Conservation (phyloP, 352 stramenopile species). For the Phytopythium cucurbitacearum region DNA sequence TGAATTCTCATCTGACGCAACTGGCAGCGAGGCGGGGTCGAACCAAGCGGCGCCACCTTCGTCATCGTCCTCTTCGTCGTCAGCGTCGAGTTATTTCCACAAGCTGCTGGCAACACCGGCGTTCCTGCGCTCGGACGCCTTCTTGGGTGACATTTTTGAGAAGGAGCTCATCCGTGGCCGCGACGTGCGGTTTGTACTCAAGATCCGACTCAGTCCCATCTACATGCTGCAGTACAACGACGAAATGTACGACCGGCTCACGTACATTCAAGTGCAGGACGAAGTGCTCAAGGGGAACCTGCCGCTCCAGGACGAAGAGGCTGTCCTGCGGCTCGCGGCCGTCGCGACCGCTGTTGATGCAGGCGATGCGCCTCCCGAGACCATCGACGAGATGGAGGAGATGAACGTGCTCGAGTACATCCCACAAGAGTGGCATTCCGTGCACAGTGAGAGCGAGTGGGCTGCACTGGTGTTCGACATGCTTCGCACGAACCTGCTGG, state of each 20-base stretch:
- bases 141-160: constrained; percentile 90
- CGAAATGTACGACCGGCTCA: constrained; percentile 76
- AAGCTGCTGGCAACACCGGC: constrained; percentile 71
- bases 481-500: constrained; percentile 45
- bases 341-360: constrained; percentile 81
- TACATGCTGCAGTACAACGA: constrained; percentile 83
- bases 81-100: constrained; percentile 63
- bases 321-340: constrained; percentile 70
- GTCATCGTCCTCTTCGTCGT: constrained; percentile 23
- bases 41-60: constrained; percentile 12
- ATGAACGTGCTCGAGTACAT: constrained; percentile 86
- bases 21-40: constrained; percentile 8
- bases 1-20: constrained; percentile 20
- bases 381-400: constrained; percentile 56
- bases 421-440: constrained; percentile 63
- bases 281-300: constrained; percentile 90
- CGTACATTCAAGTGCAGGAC: constrained; percentile 91
- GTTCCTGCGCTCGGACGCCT: constrained; percentile 82
- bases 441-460: constrained; percentile 79
- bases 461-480: constrained; percentile 63
- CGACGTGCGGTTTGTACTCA: constrained; percentile 91
- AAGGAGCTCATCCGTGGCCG: constrained; percentile 84
- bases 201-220: constrained; percentile 87
- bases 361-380: constrained; percentile 46
- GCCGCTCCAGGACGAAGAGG: constrained; percentile 70